phyloP scores from a whole-genome alignment of 805 yeast species.

The Pichia paraexigua region DNA sequence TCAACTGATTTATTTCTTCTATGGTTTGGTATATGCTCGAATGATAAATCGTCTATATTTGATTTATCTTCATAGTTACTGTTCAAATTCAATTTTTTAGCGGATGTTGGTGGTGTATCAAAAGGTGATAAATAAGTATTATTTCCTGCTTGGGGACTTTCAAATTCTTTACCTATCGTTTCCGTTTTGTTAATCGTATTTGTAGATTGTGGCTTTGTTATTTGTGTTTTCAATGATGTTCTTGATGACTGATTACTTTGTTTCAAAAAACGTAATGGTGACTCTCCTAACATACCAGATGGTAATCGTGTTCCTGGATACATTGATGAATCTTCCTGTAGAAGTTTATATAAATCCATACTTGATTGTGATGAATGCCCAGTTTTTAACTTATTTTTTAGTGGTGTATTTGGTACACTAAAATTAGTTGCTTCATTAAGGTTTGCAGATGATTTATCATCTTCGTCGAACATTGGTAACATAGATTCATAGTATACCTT shows the following conservation, averaged over 20 bases:
- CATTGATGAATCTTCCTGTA: constrained; percentile 25
- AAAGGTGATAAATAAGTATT: constrained; percentile 8
- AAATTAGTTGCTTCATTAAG: neutral
- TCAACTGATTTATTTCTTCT: neutral
- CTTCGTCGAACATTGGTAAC: constrained; percentile 25
- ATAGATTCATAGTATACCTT: constrained; percentile 25
- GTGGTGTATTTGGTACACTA: constrained; percentile 1
- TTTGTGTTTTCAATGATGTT: neutral
- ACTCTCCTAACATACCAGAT: constrained; percentile 17
- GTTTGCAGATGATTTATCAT: neutral
- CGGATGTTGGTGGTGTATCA: constrained; percentile 11
- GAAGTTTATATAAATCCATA: constrained; percentile 12
- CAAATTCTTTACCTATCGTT: neutral
- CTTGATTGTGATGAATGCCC: constrained; percentile 3
- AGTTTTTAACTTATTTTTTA: neutral
- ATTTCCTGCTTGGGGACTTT: neutral
- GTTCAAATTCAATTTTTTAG: neutral
- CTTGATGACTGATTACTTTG: neutral
- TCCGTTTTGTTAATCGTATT: neutral
- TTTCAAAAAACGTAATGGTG: constrained; percentile 15
- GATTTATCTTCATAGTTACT: neutral
- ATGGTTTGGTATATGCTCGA: neutral
- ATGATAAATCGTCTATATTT: neutral
- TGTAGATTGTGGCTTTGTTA: neutral
- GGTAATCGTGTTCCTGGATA: constrained; percentile 23